phyloP scores from a whole-genome alignment of 2,329 filamentous ascomycete species.

The Rachicladosporium sp. region DNA sequence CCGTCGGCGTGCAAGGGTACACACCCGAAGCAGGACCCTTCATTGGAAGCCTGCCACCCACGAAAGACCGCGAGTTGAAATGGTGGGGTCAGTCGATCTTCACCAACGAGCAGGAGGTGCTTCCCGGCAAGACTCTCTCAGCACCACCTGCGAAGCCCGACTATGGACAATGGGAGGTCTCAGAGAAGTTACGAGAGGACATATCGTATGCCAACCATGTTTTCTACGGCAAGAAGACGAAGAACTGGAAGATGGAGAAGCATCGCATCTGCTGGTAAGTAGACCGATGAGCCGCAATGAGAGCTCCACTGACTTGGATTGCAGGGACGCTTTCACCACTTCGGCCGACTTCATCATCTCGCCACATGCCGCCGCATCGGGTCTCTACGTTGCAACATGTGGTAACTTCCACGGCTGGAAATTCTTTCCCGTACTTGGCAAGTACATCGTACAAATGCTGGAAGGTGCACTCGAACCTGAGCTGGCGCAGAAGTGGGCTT shows the following conservation, averaged over 20 bases:
- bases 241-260: conserved; percentile 46
- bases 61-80: conserved; percentile 35
- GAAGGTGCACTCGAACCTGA: conserved; percentile 30
- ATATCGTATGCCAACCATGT: conserved; percentile 44
- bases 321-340: conserved; percentile 53
- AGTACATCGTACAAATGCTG: conserved; percentile 24
- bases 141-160: conserved; percentile 43
- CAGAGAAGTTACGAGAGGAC: conserved; percentile 44
- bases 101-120: conserved; percentile 40
- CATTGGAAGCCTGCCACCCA: conserved; percentile 47
- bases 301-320: not conserved
- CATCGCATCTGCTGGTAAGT: conserved; percentile 56
- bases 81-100: conserved; percentile 53
- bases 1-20: conserved; percentile 35
- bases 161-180: conserved; percentile 52
- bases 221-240: conserved; percentile 47
- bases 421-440: conserved; percentile 25
- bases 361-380: conserved; percentile 29
- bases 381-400: conserved; percentile 35
- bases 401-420: conserved; percentile 29
- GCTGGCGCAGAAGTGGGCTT: conserved; percentile 40
- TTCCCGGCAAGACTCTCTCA: conserved; percentile 44
- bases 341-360: conserved; percentile 41
- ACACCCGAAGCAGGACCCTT: conserved; percentile 35
- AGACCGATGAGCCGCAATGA: not conserved